Evolutionary conservation across 176 grass and related monocot genomes (phyloP), one percentile per base, ranked within the genome.

Genomic region (Elymus sibiricus): DNA sequence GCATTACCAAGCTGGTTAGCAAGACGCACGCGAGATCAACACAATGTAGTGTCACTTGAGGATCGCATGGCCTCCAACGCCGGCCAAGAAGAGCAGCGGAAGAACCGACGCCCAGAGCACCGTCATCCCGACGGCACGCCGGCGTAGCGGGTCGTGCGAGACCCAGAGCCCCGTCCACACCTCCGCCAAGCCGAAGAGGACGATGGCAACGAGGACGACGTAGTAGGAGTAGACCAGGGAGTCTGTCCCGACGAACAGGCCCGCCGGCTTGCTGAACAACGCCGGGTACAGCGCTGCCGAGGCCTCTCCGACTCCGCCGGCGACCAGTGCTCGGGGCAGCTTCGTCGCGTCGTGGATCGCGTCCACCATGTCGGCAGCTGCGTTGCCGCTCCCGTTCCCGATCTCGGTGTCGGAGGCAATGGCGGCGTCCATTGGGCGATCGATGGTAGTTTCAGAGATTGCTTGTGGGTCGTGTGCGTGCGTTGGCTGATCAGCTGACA

Each of bases 131-230:
- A 64, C 22, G 22, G 56, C 29, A 5, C 68, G 85, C 68, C 77
- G 22, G 22, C 68, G 66, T 4, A 2, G 66, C 21, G 35, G 49
- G 17, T 83, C 79, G 32, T 44, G 49, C 26, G 86, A 77, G 14
- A 88, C 21, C 86, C 47, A 88, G 37, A 88, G 28, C 21, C 86
- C 86, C 72, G 25, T 7, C 86, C 86, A 88, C 49, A 49, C 80
- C 72, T 83, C 47, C 8, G 26, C 63, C 9, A 83, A 8, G 0
- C 79, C 82, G 34, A 46, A 26, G 25, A 89, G 2, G 4, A 80
- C 5, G 46, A 80, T 26, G 31, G 3, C 40, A 4, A 39, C 11
- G 17, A 88, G 75, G 7, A n/a, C 24, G 9, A 1, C 19, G 42
- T 84, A 84, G 31, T 84, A 88, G 16, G 55, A 21, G 75, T 22